Evolutionary conservation across 208 protist genomes (phyloP).

Genomic region (Borovskyia barvae): DNA sequence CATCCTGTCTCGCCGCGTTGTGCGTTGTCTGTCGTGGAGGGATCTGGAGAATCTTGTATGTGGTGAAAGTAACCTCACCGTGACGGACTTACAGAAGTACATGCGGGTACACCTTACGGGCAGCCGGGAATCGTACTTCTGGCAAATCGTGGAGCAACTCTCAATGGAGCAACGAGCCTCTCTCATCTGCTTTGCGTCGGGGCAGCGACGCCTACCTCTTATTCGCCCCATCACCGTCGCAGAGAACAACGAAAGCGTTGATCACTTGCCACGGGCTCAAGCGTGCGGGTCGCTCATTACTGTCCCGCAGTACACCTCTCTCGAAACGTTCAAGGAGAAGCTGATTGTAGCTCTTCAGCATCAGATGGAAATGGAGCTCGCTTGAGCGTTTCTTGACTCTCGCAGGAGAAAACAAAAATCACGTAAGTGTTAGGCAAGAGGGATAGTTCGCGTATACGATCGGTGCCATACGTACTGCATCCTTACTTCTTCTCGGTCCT

Average conservation of each 20-base stretch:
- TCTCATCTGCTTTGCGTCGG: constrained; percentile 86
- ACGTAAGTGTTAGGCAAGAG: too few species aligned
- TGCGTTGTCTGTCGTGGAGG: constrained; percentile 83
- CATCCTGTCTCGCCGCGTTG: constrained; percentile 75
- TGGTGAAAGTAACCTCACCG: constrained; percentile 64
- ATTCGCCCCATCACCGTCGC: constrained; percentile 68
- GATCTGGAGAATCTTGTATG: constrained; percentile 84
- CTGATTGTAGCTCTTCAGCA: constrained; percentile 75
- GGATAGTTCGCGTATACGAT: too few species aligned
- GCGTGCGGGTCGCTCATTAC: constrained; percentile 89
- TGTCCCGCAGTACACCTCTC: constrained; percentile 75
- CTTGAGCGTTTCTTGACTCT: too few species aligned
- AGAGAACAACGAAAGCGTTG: constrained; percentile 75
- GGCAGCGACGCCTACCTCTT: constrained; percentile 81
- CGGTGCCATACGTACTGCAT: too few species aligned
- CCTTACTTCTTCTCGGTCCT: too few species aligned
- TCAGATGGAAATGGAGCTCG: constrained; percentile 91
- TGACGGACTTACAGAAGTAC: constrained; percentile 63
- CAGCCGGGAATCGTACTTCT: constrained; percentile 69
- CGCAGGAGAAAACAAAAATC: too few species aligned
- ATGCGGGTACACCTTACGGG: constrained; percentile 57
- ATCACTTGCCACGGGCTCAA: constrained; percentile 85
- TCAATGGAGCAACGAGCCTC: constrained; percentile 74
- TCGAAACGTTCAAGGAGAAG: constrained; percentile 80
- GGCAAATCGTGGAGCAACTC: constrained; percentile 83